These are phyloP conservation scores for Apiospora pterosperma DNA, from an alignment of 2,329 filamentous ascomycete species.

Conservation along the genomic window DNA sequence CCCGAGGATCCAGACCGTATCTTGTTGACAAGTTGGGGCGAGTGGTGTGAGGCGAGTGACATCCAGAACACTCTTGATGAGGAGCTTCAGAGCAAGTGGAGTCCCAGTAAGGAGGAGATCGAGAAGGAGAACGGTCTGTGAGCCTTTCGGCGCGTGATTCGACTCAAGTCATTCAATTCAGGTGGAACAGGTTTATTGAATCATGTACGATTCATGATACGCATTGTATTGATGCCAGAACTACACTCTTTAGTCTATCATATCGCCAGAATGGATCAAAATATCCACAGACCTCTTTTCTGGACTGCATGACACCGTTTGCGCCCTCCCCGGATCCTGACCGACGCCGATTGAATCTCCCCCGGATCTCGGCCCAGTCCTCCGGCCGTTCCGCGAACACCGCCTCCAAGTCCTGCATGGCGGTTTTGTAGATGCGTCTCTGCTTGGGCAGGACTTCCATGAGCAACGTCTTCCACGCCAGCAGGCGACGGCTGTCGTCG, in stretches of 20 bases:
- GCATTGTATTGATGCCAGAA: too few species aligned
- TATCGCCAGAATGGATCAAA: not conserved
- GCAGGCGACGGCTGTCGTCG: not conserved
- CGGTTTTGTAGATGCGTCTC: not conserved
- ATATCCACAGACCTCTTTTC: not conserved
- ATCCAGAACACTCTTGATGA: slow-evolving; percentile 40
- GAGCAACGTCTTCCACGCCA: not conserved
- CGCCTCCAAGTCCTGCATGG: not conserved
- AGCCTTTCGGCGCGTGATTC: too few species aligned
- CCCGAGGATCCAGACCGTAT: slow-evolving; percentile 49
- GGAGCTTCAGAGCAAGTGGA: slow-evolving; percentile 50
- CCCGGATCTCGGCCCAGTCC: not conserved
- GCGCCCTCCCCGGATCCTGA: not conserved
- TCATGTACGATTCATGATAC: too few species aligned
- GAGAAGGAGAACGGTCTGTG: slow-evolving; percentile 37
- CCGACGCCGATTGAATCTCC: not conserved
- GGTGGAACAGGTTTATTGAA: too few species aligned
- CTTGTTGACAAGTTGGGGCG: slow-evolving; percentile 54
- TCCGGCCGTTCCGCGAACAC: not conserved
- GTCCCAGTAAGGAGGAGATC: slow-evolving; percentile 42
- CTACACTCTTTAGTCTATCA: too few species aligned
- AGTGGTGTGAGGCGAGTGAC: slow-evolving; percentile 49
- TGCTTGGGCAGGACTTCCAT: not conserved
- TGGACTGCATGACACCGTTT: not conserved
- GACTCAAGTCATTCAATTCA: too few species aligned